Evolutionary conservation across 2,329 filamentous ascomycete genomes (phyloP).

Genomic region (Colletotrichum agaves): DNA sequence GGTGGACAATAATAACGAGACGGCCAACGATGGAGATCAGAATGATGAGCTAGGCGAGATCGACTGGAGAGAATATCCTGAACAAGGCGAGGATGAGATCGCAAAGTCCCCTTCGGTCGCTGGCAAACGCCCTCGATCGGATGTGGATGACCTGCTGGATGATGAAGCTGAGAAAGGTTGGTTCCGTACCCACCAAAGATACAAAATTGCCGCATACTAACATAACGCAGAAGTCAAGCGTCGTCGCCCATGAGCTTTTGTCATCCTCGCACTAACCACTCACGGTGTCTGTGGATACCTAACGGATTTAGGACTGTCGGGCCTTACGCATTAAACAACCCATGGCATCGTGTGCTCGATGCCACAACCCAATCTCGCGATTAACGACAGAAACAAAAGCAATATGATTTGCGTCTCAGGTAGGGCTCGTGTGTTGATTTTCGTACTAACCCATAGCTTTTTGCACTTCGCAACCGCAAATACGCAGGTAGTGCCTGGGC

Average conservation of each 20-base stretch:
- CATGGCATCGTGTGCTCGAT: not conserved
- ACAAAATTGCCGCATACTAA: slow-evolving; percentile 21
- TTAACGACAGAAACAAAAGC: not conserved
- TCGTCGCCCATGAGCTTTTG: slow-evolving; percentile 39
- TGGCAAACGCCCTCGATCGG: slow-evolving; percentile 40
- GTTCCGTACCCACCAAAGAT: not conserved
- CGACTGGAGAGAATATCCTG: slow-evolving; percentile 43
- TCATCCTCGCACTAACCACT: slow-evolving; percentile 28
- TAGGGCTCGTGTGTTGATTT: slow-evolving; percentile 26
- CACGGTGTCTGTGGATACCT: not conserved
- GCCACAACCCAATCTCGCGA: not conserved
- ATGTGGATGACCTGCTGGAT: slow-evolving; percentile 40
- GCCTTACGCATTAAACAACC: not conserved
- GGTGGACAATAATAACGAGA: slow-evolving; percentile 10
- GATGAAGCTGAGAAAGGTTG: slow-evolving; percentile 41
- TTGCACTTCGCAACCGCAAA: not conserved
- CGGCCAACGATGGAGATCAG: not conserved
- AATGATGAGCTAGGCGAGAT: slow-evolving; percentile 40
- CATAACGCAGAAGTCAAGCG: slow-evolving; percentile 41
- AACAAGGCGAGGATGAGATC: slow-evolving; percentile 35
- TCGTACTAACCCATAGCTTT: slow-evolving; percentile 32
- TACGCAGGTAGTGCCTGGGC: slow-evolving; percentile 3
- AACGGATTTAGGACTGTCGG: slow-evolving; percentile 14
- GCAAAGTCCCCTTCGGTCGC: slow-evolving; percentile 27
- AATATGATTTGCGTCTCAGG: slow-evolving; percentile 17